These are phyloP conservation scores for Cryptosporidium xiaoi DNA, from an alignment of 169 alveolate genomes.

Conservation along the genomic window DNA sequence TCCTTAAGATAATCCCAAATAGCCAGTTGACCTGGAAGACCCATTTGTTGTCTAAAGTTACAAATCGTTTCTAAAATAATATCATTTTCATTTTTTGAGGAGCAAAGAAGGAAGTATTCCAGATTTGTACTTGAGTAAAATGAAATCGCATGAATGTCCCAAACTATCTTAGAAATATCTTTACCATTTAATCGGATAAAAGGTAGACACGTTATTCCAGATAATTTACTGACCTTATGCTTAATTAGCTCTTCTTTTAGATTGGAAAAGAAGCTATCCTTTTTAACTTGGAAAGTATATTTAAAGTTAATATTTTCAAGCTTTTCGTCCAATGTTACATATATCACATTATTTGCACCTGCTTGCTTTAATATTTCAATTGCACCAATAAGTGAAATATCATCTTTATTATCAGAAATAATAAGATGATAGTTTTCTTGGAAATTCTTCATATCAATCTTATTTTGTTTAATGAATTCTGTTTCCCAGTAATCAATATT, in stretches of 20 bases:
- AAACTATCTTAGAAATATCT: conserved; percentile 28
- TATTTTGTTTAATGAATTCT: conserved; percentile 40
- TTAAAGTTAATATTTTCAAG: background rate
- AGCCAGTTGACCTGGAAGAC: conserved; percentile 61
- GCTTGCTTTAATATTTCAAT: conserved; percentile 39
- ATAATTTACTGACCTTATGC: conserved; percentile 11
- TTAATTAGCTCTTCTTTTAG: background rate
- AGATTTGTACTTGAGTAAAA: conserved; percentile 3
- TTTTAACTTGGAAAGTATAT: conserved; percentile 16
- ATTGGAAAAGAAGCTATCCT: background rate
- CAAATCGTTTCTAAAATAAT: conserved; percentile 54
- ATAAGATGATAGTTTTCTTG: conserved; percentile 36
- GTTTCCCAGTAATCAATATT: conserved; percentile 24
- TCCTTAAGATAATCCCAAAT: conserved; percentile 55
- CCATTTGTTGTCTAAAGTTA: conserved; percentile 55
- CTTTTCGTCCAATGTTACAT: background rate
- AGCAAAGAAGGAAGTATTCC: conserved; percentile 54
- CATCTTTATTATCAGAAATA: conserved; percentile 27
- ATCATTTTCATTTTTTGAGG: conserved; percentile 7
- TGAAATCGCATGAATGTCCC: conserved; percentile 54
- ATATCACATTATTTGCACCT: conserved; percentile 60
- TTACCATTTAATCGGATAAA: conserved; percentile 17
- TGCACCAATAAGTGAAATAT: conserved; percentile 68
- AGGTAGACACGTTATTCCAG: conserved; percentile 63
- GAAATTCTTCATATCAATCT: conserved; percentile 6